A percentile compares a stretch with the other conserved stretches of the same genome.
Evolutionary conservation across 75 land plant species (phyloP).

Genomic region (Cunninghamia lanceolata): DNA sequence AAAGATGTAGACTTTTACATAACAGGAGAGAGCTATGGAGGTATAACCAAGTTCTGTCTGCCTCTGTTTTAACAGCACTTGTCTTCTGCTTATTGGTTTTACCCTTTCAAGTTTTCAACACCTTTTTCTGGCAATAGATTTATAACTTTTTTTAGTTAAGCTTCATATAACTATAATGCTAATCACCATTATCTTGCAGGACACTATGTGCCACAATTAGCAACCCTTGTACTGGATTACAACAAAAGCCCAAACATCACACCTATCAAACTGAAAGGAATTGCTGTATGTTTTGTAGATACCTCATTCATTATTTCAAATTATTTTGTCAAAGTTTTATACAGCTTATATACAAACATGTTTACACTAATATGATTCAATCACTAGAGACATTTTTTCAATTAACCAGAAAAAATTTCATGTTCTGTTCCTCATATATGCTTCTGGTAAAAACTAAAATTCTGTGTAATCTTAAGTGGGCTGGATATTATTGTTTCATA

Average conservation of each 20-base stretch:
- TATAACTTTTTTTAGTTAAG: not conserved
- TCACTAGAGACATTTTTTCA: too few relatives aligned
- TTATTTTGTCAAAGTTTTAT: not conserved
- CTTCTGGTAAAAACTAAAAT: too few relatives aligned
- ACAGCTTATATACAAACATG: not conserved
- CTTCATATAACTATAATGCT: not conserved
- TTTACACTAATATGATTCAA: too few relatives aligned
- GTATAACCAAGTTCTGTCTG: slow-evolving; percentile 11
- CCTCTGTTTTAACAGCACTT: not conserved
- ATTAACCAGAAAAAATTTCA: too few relatives aligned
- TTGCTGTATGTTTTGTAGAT: slow-evolving; percentile 29
- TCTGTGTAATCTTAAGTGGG: too few relatives aligned
- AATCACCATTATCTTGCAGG: slow-evolving; percentile 23
- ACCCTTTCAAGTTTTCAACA: not conserved
- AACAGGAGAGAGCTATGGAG: slow-evolving; percentile 62
- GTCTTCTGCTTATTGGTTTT: not conserved
- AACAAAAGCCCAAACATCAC: slow-evolving; percentile 20
- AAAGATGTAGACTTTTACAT: slow-evolving; percentile 34
- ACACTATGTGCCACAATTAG: slow-evolving; percentile 65
- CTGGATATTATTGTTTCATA: too few relatives aligned
- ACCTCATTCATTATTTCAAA: not conserved
- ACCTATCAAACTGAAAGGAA: slow-evolving; percentile 43
- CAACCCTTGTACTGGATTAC: slow-evolving; percentile 31
- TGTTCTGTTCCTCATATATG: too few relatives aligned
- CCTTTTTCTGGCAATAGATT: not conserved